phyloP scores from a whole-genome alignment of 139 green algal species.

The Deuterostichococcus epilithicus region DNA sequence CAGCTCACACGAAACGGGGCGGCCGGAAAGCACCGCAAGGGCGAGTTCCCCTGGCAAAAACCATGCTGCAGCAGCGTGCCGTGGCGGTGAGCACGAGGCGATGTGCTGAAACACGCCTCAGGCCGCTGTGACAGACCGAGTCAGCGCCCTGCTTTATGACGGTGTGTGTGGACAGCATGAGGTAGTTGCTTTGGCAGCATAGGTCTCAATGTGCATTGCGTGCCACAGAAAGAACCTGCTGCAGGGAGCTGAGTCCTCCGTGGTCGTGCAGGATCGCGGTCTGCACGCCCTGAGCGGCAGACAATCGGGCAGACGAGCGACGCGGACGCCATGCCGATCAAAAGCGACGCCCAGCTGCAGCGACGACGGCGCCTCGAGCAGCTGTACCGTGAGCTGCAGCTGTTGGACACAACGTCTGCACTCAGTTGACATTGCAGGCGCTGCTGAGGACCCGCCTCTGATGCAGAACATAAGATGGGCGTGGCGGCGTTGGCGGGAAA shows the following conservation, averaged over 20 bases:
- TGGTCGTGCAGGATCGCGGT: not conserved
- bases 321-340: no score
- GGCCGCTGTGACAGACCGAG: not conserved
- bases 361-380: slow-evolving; percentile 26
- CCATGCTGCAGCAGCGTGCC: slow-evolving; percentile 10
- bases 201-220: not conserved
- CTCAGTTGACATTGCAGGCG: no score
- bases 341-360: no score
- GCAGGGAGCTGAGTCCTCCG: not conserved
- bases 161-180: not conserved
- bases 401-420: not conserved
- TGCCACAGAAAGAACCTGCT: not conserved
- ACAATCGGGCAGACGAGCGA: no score
- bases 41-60: not conserved
- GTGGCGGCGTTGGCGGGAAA: no score
- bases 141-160: not conserved
- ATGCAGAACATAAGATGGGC: no score
- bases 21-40: not conserved
- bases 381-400: slow-evolving; percentile 25
- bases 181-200: not conserved
- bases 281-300: slow-evolving; percentile 4
- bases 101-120: not conserved
- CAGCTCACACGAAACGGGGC: slow-evolving; percentile 7
- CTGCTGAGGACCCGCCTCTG: no score
- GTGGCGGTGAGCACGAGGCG: slow-evolving; percentile 4